Conservation (phyloP, 257 asterid species). For the Ajuga chamaepitys region DNA sequence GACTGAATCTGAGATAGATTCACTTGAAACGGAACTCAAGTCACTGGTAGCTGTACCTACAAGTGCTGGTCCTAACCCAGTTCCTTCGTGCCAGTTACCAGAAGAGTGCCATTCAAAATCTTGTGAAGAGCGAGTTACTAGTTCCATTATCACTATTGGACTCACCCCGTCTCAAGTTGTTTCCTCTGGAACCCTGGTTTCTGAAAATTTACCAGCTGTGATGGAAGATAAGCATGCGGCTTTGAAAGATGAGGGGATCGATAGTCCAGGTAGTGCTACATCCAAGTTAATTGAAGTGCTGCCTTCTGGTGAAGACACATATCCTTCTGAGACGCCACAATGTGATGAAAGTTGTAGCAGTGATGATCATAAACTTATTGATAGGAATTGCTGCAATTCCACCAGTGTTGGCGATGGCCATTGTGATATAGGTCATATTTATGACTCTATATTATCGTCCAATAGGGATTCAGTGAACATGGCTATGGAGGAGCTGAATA, state of each 20-base stretch:
- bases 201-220: slow-evolving; percentile 24
- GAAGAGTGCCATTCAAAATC: slow-evolving; percentile 32
- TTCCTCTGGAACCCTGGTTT: slow-evolving; percentile 25
- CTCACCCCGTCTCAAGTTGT: slow-evolving; percentile 37
- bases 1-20: slow-evolving; percentile 83
- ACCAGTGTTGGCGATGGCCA: slow-evolving; percentile 15
- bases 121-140: slow-evolving; percentile 38
- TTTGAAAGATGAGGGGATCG: slow-evolving; percentile 50
- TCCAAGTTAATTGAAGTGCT: slow-evolving; percentile 52
- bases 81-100: slow-evolving; percentile 38
- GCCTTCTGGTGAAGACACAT: slow-evolving; percentile 24
- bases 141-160: slow-evolving; percentile 31
- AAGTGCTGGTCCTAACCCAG: slow-evolving; percentile 24
- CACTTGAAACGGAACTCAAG: slow-evolving; percentile 76
- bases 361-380: slow-evolving; percentile 16
- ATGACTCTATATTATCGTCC: slow-evolving; percentile 46
- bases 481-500: slow-evolving; percentile 54
- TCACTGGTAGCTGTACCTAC: slow-evolving; percentile 34
- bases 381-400: slow-evolving; percentile 10
- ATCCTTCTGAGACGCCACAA: slow-evolving; percentile 20
- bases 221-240: slow-evolving; percentile 19
- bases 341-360: slow-evolving; percentile 16
- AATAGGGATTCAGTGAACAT: slow-evolving; percentile 39
- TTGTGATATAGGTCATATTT: slow-evolving; percentile 25
- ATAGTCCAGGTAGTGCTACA: slow-evolving; percentile 79